These are phyloP conservation scores for Neoboletus magnificus DNA, from an alignment of 768 basidiomycete genomes.

Conservation along the genomic window DNA sequence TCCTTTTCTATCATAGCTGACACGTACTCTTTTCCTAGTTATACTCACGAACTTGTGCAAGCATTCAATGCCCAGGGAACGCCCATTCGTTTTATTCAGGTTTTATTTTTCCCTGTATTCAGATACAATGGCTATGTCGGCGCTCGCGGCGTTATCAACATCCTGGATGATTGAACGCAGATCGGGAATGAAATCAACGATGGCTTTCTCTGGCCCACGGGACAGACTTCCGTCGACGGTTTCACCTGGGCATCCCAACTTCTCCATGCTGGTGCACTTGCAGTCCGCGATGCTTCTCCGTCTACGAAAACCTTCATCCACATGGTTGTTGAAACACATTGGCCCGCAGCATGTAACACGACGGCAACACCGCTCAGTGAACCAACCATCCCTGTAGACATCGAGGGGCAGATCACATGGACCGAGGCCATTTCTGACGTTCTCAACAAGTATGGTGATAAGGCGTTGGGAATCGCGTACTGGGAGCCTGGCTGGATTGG, in stretches of 20 bases:
- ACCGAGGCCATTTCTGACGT: background rate
- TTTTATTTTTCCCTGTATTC: background rate
- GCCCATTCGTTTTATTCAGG: slow-evolving; percentile 9
- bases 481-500: slow-evolving; percentile 11
- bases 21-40: background rate
- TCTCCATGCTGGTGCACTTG: slow-evolving; percentile 33
- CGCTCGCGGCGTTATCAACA: background rate
- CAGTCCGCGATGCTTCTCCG: slow-evolving; percentile 5
- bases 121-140: background rate
- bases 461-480: slow-evolving; percentile 10
- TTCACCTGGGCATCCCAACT: slow-evolving; percentile 20
- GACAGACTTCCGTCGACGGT: slow-evolving; percentile 3
- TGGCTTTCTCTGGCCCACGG: slow-evolving; percentile 8
- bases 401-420: slow-evolving; percentile 11
- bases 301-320: slow-evolving; percentile 7
- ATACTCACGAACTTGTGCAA: slow-evolving; percentile 4
- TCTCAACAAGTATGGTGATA: slow-evolving; percentile 3
- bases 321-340: slow-evolving; percentile 13
- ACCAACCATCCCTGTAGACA: background rate
- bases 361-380: slow-evolving; percentile 3
- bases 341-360: slow-evolving; percentile 4
- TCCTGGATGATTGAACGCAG: background rate
- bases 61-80: slow-evolving; percentile 10
- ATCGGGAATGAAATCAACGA: slow-evolving; percentile 14
- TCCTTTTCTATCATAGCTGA: background rate